Evolutionary conservation across 495 filamentous ascomycete species (phyloP).

Genomic region (Penicillium ochrochloron): DNA sequence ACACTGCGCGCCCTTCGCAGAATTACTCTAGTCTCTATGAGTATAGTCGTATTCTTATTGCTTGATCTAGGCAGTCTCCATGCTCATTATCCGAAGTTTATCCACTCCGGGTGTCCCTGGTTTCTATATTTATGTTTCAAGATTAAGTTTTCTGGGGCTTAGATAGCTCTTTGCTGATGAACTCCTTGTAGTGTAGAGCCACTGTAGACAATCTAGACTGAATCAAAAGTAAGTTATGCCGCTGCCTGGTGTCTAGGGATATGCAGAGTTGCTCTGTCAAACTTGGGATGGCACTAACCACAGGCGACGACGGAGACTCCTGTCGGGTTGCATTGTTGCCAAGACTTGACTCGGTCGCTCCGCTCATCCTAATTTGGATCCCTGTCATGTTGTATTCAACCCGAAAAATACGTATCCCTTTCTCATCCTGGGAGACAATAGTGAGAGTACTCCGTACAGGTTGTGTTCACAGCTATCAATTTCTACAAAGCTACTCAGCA

Average conservation of each 20-base stretch:
- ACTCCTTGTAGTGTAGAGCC: too few relatives aligned
- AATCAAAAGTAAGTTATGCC: not conserved
- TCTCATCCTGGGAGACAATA: not conserved
- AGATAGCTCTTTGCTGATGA: slow-evolving; percentile 9
- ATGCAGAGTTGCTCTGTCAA: not conserved
- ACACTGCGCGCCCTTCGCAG: not conserved
- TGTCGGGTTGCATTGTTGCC: slow-evolving; percentile 4
- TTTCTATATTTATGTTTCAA: slow-evolving; percentile 26
- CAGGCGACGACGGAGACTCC: not conserved
- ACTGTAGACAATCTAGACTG: not conserved
- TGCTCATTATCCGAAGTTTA: not conserved
- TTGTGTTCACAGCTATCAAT: not conserved
- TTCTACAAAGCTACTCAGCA: not conserved
- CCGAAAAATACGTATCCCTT: not conserved
- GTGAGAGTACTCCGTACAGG: not conserved
- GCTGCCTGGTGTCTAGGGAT: not conserved
- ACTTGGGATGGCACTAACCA: not conserved
- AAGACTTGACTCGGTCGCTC: slow-evolving; percentile 1
- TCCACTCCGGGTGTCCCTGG: not conserved
- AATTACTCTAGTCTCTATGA: not conserved
- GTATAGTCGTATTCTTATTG: too few relatives aligned
- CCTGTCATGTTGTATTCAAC: not conserved
- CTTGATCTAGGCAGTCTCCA: not conserved
- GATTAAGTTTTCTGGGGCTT: slow-evolving; percentile 21
- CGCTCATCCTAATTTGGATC: not conserved